A percentile compares a stretch with the other conserved stretches of the same genome.
These are phyloP conservation scores for Amphirosellinia nigrospora DNA, from an alignment of 495 filamentous ascomycete species.

Conservation along the genomic window DNA sequence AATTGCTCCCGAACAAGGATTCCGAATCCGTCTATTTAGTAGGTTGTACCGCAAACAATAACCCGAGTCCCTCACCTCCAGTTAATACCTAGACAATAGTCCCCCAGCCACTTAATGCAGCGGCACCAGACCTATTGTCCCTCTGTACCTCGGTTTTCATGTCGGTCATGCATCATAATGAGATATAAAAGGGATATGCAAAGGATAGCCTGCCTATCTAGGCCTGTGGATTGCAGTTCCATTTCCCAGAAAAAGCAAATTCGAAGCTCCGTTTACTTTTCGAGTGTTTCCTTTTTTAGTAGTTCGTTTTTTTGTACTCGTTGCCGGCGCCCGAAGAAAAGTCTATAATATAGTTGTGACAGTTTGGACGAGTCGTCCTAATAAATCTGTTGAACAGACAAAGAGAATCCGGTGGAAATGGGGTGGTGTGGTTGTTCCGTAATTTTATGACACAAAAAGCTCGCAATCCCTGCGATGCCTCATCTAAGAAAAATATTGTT, in stretches of 20 bases:
- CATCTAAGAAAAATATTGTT: neutral
- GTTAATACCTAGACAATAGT: neutral
- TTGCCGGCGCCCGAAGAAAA: neutral
- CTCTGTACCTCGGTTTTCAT: slow-evolving; percentile 5
- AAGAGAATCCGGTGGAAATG: neutral
- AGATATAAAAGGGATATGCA: slow-evolving; percentile 4
- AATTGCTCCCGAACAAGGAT: neutral
- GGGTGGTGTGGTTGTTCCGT: neutral
- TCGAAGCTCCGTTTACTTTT: slow-evolving; percentile 7
- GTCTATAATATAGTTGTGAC: slow-evolving; percentile 15
- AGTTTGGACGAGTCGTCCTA: neutral
- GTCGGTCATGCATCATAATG: slow-evolving; percentile 22
- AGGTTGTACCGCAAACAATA: neutral
- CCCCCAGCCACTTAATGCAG: slow-evolving; percentile 8
- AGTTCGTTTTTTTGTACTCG: neutral
- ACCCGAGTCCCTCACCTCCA: neutral
- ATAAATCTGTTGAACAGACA: neutral
- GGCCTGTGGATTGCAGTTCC: neutral
- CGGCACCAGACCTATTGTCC: neutral
- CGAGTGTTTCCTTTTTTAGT: neutral
- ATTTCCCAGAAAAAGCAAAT: slow-evolving; percentile 7
- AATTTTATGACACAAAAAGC: slow-evolving; percentile 8
- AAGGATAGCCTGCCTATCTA: neutral
- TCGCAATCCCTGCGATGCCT: neutral
- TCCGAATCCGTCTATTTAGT: neutral